These are phyloP conservation scores for Solanum paucissectum DNA, from an alignment of 257 asterid genomes.

Conservation along the genomic window DNA sequence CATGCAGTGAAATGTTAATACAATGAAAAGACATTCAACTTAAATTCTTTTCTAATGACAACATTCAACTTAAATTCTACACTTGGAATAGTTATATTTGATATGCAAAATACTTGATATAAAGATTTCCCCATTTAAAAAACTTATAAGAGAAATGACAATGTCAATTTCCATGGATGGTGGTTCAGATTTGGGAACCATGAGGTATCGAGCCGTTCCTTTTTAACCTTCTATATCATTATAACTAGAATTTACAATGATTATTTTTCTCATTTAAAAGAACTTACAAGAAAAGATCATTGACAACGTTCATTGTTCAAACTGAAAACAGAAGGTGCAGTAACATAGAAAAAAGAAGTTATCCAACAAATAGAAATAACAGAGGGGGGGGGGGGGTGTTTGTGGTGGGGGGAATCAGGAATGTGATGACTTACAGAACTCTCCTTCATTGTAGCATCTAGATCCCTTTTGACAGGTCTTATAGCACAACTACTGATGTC, in stretches of 20 bases:
- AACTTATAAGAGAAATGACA: not conserved
- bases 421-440: conserved; percentile 11
- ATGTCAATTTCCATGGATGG: not conserved
- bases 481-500: conserved; percentile 34
- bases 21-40: not conserved
- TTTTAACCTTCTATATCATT: not conserved
- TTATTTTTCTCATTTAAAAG: not conserved
- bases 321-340: not conserved
- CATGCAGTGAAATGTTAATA: not conserved
- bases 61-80: not conserved
- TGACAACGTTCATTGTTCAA: not conserved
- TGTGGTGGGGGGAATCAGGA: not conserved
- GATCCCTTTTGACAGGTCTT: conserved; percentile 35
- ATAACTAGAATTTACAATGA: not conserved
- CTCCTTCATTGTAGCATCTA: conserved; percentile 8
- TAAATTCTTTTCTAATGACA: not conserved
- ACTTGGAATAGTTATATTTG: not conserved
- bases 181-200: not conserved
- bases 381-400: not conserved
- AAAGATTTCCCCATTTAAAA: not conserved
- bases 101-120: not conserved
- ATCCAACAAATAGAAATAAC: not conserved
- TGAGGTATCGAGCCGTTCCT: not conserved
- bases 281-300: not conserved
- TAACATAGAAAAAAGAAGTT: not conserved